These are phyloP conservation scores for Fusarium coffeatum DNA, from an alignment of 2,329 filamentous ascomycete species.

Conservation along the genomic window DNA sequence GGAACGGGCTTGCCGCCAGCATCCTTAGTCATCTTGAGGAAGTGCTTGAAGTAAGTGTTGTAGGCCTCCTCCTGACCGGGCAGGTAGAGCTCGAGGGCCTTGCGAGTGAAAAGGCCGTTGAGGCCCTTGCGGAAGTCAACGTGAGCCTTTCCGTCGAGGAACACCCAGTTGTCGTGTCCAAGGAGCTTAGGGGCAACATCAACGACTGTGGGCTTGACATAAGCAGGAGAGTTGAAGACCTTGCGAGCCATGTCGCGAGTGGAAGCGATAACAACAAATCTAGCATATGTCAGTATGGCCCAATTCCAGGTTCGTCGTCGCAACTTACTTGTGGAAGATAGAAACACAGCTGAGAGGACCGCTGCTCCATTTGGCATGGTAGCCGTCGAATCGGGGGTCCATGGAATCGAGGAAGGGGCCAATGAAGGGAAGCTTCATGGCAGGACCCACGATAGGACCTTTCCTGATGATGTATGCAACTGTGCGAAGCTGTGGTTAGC, in stretches of 20 bases:
- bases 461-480: slow-evolving; percentile 81
- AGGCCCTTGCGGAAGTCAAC: slow-evolving; percentile 98
- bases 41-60: slow-evolving; percentile 84
- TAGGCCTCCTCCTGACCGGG: slow-evolving; percentile 94
- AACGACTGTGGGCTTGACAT: slow-evolving; percentile 96
- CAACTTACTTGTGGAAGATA: slow-evolving; percentile 94
- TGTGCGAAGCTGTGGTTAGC: slow-evolving; percentile 53
- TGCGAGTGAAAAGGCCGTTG: slow-evolving; percentile 92
- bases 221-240: slow-evolving; percentile 92
- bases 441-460: slow-evolving; percentile 78
- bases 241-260: slow-evolving; percentile 96
- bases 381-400: slow-evolving; percentile 90
- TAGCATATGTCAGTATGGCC: slow-evolving; percentile 51
- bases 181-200: slow-evolving; percentile 94
- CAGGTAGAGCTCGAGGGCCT: slow-evolving; percentile 87
- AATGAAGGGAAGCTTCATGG: slow-evolving; percentile 85
- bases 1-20: slow-evolving; percentile 79
- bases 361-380: slow-evolving; percentile 91
- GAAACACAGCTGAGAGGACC: slow-evolving; percentile 95
- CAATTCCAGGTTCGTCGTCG: too few relatives aligned
- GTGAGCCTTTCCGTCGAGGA: slow-evolving; percentile 93
- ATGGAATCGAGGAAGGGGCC: slow-evolving; percentile 95
- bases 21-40: slow-evolving; percentile 79
- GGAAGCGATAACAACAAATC: slow-evolving; percentile 96
- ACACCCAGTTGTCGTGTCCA: slow-evolving; percentile 94